Conservation (phyloP, 2,329 filamentous ascomycete species). For the Aplosporella prunicola region DNA sequence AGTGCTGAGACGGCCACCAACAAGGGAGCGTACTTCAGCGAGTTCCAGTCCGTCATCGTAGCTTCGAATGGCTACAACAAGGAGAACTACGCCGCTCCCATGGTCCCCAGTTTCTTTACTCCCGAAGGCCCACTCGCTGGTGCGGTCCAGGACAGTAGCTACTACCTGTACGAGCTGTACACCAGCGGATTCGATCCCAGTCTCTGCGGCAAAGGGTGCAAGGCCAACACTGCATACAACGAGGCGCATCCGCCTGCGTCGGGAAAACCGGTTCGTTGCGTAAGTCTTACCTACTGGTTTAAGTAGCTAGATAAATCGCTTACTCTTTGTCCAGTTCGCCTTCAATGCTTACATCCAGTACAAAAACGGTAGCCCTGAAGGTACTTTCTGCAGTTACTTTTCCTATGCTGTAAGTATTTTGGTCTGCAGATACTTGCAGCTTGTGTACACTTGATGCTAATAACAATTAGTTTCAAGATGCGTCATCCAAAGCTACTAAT, state of each 20-base stretch:
- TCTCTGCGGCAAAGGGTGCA: constrained; percentile 26
- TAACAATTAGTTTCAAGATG: neutral
- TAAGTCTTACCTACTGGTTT: neutral
- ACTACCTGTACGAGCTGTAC: constrained; percentile 22
- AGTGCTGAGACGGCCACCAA: constrained; percentile 1
- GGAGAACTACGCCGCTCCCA: constrained; percentile 8
- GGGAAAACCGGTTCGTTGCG: constrained; percentile 24
- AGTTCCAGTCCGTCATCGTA: constrained; percentile 1
- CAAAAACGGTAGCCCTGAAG: neutral
- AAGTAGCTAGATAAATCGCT: neutral
- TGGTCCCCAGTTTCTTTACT: constrained; percentile 15
- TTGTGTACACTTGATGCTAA: too few relatives aligned
- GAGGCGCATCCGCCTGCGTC: constrained; percentile 17
- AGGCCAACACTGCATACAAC: constrained; percentile 27
- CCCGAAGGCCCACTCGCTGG: constrained; percentile 15
- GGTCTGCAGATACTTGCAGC: neutral
- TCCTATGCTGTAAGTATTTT: neutral
- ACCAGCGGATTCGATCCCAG: constrained; percentile 21
- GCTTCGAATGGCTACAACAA: constrained; percentile 19
- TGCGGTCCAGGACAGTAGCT: constrained; percentile 19
- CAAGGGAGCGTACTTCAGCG: neutral
- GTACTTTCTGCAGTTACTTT: neutral
- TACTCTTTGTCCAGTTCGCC: neutral
- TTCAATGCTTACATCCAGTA: constrained; percentile 3
- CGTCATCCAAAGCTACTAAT: neutral